Base-by-base conservation (phyloP, 139 green algal genomes). In the Prasinococcaceae sp. region DNA sequence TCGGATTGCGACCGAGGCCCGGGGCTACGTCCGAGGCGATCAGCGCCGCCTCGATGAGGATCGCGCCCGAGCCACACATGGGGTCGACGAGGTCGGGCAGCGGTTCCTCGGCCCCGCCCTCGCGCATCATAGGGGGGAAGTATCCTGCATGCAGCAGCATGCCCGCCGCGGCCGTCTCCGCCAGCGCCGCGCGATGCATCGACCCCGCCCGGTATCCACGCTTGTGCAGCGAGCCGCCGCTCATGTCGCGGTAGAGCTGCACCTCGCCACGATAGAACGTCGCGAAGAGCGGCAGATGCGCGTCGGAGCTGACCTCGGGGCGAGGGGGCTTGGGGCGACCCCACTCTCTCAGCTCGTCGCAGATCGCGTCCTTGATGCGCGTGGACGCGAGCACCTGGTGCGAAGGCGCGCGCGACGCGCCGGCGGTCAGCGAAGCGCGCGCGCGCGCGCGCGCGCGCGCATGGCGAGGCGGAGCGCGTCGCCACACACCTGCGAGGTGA, bases 51-150 rank as follows among this genome's bases (percentile, higher is more conserved):
- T 95, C 86, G 23, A 88, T 81, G 2, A 95, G 72, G 1, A 95
- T 47, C 6, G 87, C 94, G 22, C 84, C 86, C 29, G 65, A 81
- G 47, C 87, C 87, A 52, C 84, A 94, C 86, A 94, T 93, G 24
- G 84, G 85, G 66, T 95, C 87, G 4, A 57, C 75, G 33, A 93
- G 54, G 16, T 77, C 68, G 3, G 59, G 47, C 16, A n/a, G n/a
- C n/a, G n/a, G n/a, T n/a, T n/a, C n/a, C n/a, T n/a, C n/a, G n/a
- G n/a, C n/a, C n/a, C n/a, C n/a, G n/a, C n/a, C n/a, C n/a, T n/a
- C n/a, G n/a, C n/a, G n/a, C n/a, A n/a, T n/a, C n/a, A n/a, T n/a
- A n/a, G n/a, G n/a, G n/a, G n/a, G n/a, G n/a, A n/a, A n/a, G n/a
- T n/a, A n/a, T n/a, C n/a, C n/a, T n/a, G n/a, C n/a, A n/a, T n/a